These are phyloP conservation scores for Leccinum disarticulatum DNA, from an alignment of 768 basidiomycete species.

Conservation along the genomic window DNA sequence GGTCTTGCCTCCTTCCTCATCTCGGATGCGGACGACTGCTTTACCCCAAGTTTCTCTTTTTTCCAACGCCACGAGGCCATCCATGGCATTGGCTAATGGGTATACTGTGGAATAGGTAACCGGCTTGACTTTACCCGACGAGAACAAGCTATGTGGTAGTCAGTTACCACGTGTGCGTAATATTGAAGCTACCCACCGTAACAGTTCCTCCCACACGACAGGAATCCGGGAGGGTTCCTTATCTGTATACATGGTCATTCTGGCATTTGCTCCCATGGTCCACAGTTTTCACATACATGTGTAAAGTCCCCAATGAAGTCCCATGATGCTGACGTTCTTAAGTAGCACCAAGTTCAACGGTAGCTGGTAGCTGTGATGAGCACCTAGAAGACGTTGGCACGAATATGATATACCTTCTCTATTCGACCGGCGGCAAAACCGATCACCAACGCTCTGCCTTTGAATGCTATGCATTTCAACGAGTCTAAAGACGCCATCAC, in stretches of 20 bases:
- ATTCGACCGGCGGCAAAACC: slow-evolving; percentile 49
- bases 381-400: not conserved
- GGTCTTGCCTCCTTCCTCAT: slow-evolving; percentile 38
- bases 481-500: slow-evolving; percentile 49
- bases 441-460: slow-evolving; percentile 89
- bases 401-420: slow-evolving; percentile 16
- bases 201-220: slow-evolving; percentile 69
- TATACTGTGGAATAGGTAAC: slow-evolving; percentile 70
- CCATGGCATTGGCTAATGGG: slow-evolving; percentile 61
- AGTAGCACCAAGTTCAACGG: slow-evolving; percentile 81
- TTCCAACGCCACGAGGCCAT: slow-evolving; percentile 76
- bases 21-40: slow-evolving; percentile 64
- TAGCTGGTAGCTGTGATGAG: slow-evolving; percentile 46
- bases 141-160: slow-evolving; percentile 53
- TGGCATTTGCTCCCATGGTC: not conserved
- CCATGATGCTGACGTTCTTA: slow-evolving; percentile 83
- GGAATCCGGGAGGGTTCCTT: slow-evolving; percentile 66
- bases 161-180: not conserved
- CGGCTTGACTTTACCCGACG: slow-evolving; percentile 63
- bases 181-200: slow-evolving; percentile 45
- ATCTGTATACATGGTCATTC: slow-evolving; percentile 35
- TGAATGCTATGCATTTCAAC: slow-evolving; percentile 93
- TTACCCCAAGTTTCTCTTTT: slow-evolving; percentile 92
- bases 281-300: slow-evolving; percentile 44
- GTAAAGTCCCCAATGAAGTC: slow-evolving; percentile 88